Evolutionary conservation across 768 basidiomycete genomes (phyloP), one percentile per base, ranked within the genome.

Genomic region (Panaeolus papilionaceus): DNA sequence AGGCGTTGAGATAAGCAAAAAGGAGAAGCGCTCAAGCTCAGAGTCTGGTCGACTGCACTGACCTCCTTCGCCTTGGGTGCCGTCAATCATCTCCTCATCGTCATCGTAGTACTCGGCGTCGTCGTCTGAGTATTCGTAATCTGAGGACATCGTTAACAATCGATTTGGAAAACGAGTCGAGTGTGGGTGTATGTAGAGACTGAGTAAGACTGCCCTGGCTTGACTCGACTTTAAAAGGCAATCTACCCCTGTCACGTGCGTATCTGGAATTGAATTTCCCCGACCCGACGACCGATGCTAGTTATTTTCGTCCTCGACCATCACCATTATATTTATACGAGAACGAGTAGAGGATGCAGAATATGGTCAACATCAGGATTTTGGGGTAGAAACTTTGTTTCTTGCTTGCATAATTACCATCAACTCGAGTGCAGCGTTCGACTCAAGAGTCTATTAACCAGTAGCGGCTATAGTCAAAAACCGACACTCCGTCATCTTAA

Each of bases 111-210:
- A 90, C 18, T 88, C 85, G 49, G 74, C 79, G 65, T 91, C 90
- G 42, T 90, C 87, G 75, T 92, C 90, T 4, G 89, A 91, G 74
- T 86, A 85, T 42, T 91, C 90, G 69, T 89, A 89, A 77, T 92
- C 91, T 65, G 91, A 91, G 20, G 78, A 77, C 83, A 84, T 84
- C 49, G 61, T 68, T 49, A n/a, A 33, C 38, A 51, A 64, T 51
- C 45, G 64, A 38, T 47, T 58, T 58, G 54, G 54, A 58, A 28
- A 58, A 58, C n/a, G 28, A 33, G 54, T 37, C 16, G 54, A 10
- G 54, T 58, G 54, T 33, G 54, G 54, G 54, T 58, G 54, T 58
- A 58, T 58, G 54, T 58, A 58, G 47, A 51, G 45, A 51, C 45
- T 64, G 49, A 64, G 47, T 49, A 64, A 64, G 64, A 38, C 38